Evolutionary conservation across 2,329 filamentous ascomycete genomes (phyloP), one percentile per base, ranked within the genome.

Genomic region (Malbranchea cinnamomea): DNA sequence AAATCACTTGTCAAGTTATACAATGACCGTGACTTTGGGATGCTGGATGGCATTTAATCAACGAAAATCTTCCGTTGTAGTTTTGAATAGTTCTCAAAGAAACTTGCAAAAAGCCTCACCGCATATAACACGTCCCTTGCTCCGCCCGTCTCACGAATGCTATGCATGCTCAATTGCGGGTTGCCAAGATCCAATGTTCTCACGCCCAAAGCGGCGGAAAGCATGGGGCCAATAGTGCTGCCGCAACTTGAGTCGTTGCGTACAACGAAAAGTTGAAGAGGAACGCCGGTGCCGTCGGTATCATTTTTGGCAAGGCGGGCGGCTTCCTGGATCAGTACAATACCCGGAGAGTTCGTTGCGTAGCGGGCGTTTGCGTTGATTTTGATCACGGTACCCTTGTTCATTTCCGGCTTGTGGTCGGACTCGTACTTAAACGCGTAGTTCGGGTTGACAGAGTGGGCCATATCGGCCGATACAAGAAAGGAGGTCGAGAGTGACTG

Each of bases 341-440:
- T 92, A 20, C 89, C 89, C 2, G 89, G 89, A 0, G 83, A 82
- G 62, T 94, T 95, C 32, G 89, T 98, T 17, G 87, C 84, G 58
- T 98, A 98, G 38, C 85, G 78, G 43, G 89, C 83, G 55, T 95
- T 98, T 39, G 89, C 89, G 52, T 98, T 98, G 64, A 98, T 70
- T 62, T 98, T 98, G 64, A 98, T 84, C 26, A 95, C 87, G 3
- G 82, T 82, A 30, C 89, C 89, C 54, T 83, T 81, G 67, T 98
- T 98, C 70, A 98, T 91, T 56, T 85, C 77, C 4, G 89, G 89
- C 41, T 81, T 73, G 59, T 98, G 89, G 44, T 82, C 79, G 20
- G 73, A 58, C 60, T 98, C 89, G 58, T 95, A 93, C 58, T 95
- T 95, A 43, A 62, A 73, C 4, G 75, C 68, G 53, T 94, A 98